Evolutionary conservation across 306 rosid genomes (phyloP), one percentile per base, ranked within the genome.

Genomic region (Vachellia pachyceras): DNA sequence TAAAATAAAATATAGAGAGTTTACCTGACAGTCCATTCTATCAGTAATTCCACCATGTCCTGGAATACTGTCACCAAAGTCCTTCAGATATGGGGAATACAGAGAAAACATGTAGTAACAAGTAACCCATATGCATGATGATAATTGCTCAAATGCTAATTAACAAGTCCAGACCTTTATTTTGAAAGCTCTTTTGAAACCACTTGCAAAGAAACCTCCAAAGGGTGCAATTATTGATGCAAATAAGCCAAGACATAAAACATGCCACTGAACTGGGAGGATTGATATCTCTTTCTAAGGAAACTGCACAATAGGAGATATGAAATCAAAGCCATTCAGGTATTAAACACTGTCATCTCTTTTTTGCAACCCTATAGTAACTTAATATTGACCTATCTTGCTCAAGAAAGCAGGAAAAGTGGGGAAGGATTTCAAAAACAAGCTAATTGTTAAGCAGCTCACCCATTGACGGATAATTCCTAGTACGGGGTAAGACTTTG

Each of bases 191-290:
- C 99, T 90, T 86, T 95, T 95, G 75, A 95, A 95, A 40, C 99
- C 99, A 85, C 99, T 95, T 3, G 99, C 99, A 90, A 95, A 93
- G 97, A 95, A 95, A 80, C 99, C 99, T 76, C 99, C 99, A 69
- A 95, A 95, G 77, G 99, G 99, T 79, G 99, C 99, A 68, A 95
- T 93, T 64, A 95, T 89, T 52, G 97, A 93, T 73, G 99, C 92
- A 90, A 95, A 95, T 86, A 93, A 89, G 52, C 99, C 99, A 74
- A 93, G 85, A 76, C 88, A 91, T 73, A 93, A 69, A 77, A 96
- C 97, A 85, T 95, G 99, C 95, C 96, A 91, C 67, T 95, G 98
- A 85, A 95, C 89, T 23, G 92, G 98, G 74, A 93, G 79, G 79
- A 95, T 84, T 20, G 94, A 83, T 47, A 95, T 76, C 81, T 88